These are phyloP conservation scores for Gossypium schwendimanii DNA, from an alignment of 441 rosid species.

Conservation along the genomic window DNA sequence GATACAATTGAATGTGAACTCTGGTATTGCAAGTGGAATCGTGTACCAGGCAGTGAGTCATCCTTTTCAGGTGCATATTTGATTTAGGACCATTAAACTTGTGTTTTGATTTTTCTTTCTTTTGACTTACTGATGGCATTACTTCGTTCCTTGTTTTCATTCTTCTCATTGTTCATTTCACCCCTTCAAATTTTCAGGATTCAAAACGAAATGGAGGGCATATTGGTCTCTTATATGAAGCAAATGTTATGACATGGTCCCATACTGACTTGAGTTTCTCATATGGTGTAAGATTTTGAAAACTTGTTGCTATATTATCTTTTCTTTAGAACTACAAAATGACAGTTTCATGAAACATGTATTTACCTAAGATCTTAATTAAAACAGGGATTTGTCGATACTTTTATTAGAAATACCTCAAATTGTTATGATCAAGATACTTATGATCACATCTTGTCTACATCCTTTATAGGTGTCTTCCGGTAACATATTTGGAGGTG, in stretches of 20 bases:
- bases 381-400: constrained; percentile 11
- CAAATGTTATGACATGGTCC: constrained; percentile 83
- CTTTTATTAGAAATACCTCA: constrained; percentile 10
- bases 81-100: constrained; percentile 4
- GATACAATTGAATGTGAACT: constrained; percentile 62
- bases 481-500: constrained; percentile 56
- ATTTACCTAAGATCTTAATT: background rate
- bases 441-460: background rate
- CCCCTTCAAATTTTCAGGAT: constrained; percentile 38
- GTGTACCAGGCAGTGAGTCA: constrained; percentile 70
- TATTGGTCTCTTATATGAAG: constrained; percentile 59
- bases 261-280: constrained; percentile 61
- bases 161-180: background rate
- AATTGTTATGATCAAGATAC: background rate
- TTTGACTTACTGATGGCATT: background rate
- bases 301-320: background rate
- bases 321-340: constrained; percentile 8
- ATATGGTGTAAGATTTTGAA: constrained; percentile 51
- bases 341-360: background rate
- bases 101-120: background rate
- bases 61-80: constrained; percentile 64
- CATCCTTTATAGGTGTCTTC: constrained; percentile 46
- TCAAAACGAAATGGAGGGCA: constrained; percentile 53
- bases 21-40: constrained; percentile 59
- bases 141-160: background rate